Conservation (phyloP, 805 yeast genomes). For the Candida nemodendra region DNA sequence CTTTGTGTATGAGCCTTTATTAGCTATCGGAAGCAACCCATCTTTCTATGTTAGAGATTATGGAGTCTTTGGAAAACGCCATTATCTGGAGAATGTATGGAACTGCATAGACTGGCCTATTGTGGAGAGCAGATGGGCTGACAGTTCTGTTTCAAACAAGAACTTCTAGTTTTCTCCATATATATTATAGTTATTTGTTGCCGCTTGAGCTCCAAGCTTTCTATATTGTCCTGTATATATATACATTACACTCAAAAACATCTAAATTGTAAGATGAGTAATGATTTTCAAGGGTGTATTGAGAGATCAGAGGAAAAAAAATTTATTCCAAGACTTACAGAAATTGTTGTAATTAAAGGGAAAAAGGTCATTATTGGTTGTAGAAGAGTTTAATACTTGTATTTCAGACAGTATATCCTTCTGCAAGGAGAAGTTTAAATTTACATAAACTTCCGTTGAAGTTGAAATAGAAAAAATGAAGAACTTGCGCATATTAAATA, state of each 20-base stretch:
- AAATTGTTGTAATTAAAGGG: no score
- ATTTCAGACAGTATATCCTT: no score
- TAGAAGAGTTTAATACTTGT: no score
- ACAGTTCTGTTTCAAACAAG: slow-evolving; percentile 11
- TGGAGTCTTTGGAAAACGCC: slow-evolving; percentile 73
- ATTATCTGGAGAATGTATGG: slow-evolving; percentile 74
- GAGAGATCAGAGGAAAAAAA: no score
- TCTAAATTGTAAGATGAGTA: neutral
- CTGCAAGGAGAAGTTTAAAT: slow-evolving; percentile 1
- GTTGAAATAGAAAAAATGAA: no score
- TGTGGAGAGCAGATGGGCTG: slow-evolving; percentile 45
- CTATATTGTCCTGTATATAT: neutral
- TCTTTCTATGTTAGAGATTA: slow-evolving; percentile 69
- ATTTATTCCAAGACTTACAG: no score
- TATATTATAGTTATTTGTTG: no score
- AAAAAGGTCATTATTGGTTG: no score
- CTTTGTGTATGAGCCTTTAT: slow-evolving; percentile 50
- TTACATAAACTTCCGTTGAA: neutral
- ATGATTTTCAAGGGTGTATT: no score
- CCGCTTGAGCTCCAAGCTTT: neutral
- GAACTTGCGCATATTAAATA: slow-evolving; percentile 41
- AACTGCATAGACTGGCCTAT: slow-evolving; percentile 82
- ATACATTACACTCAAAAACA: neutral
- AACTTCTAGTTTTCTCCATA: neutral
- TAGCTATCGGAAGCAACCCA: slow-evolving; percentile 72